Percentiles rank a stretch among this genome's conserved stretches.
These are phyloP conservation scores for Kingdonia uniflora DNA, from an alignment of 164 flowering plant genomes.

Conservation along the genomic window DNA sequence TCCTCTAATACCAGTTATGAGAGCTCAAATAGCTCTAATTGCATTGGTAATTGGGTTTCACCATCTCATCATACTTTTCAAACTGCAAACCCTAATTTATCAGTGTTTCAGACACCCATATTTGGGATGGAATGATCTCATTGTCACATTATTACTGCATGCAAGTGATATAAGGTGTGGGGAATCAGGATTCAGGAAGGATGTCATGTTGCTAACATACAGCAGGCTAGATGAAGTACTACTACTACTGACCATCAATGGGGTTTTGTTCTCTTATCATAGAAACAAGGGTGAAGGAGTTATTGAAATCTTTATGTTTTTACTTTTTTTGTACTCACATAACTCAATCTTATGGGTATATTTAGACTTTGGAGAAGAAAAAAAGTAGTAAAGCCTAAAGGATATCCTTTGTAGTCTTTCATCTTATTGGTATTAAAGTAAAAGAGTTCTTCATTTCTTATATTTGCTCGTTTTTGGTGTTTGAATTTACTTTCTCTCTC, in stretches of 20 bases:
- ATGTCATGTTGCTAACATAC: neutral
- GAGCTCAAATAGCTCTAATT: constrained; percentile 1
- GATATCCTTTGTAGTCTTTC: constrained; percentile 18
- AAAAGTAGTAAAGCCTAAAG: neutral
- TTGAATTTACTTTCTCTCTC: neutral
- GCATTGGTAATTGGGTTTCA: constrained; percentile 17
- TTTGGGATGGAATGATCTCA: constrained; percentile 56
- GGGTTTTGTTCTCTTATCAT: constrained; percentile 8
- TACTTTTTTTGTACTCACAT: constrained; percentile 21
- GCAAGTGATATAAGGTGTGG: constrained; percentile 4
- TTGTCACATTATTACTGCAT: too few relatives aligned
- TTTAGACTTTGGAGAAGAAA: constrained; percentile 7
- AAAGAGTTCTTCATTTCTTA: constrained; percentile 4
- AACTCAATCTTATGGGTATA: constrained; percentile 18
- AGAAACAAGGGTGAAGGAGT: constrained; percentile 26
- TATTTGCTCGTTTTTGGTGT: neutral
- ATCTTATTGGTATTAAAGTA: constrained; percentile 1
- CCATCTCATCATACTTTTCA: constrained; percentile 34
- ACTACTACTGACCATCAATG: constrained; percentile 12
- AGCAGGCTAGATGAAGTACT: constrained; percentile 15
- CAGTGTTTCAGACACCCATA: constrained; percentile 67
- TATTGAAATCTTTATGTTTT: constrained; percentile 21
- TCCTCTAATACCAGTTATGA: constrained; percentile 19
- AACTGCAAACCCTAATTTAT: constrained; percentile 36
- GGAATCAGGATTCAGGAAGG: constrained; percentile 7